A percentile compares a stretch with the other conserved stretches of the same genome.
Conservation (phyloP, 1,284 basidiomycete species). For the Lentinula novae-zelandiae region DNA sequence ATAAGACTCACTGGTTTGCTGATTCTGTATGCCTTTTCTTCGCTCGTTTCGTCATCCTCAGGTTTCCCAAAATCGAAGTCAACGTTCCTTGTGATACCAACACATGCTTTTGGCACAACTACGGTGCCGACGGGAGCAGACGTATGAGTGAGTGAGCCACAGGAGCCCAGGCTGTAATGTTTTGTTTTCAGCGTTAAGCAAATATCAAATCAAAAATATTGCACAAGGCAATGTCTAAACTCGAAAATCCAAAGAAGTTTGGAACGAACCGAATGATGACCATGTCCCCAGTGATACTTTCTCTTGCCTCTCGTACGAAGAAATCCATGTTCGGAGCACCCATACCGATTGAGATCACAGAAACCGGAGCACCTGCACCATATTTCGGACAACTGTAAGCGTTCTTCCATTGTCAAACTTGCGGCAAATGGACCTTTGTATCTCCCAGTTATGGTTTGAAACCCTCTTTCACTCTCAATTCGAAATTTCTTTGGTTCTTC, state of each 20-base stretch:
- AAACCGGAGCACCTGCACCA: conserved; percentile 46
- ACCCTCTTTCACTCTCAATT: conserved; percentile 71
- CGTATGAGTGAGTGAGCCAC: conserved; percentile 58
- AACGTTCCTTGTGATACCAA: conserved; percentile 71
- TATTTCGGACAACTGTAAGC: not conserved
- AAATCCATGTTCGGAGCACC: conserved; percentile 81
- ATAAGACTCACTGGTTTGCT: conserved; percentile 57
- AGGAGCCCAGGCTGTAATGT: conserved; percentile 63
- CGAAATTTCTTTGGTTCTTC: conserved; percentile 52
- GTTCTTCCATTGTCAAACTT: not conserved
- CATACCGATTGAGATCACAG: conserved; percentile 83
- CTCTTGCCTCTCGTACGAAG: conserved; percentile 78
- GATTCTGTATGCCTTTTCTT: conserved; percentile 60
- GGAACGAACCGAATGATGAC: conserved; percentile 61
- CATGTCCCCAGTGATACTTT: conserved; percentile 77
- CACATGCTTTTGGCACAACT: conserved; percentile 64
- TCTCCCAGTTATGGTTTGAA: conserved; percentile 76
- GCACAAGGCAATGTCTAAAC: too few species aligned
- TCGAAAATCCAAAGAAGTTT: not conserved
- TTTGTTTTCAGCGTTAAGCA: not conserved
- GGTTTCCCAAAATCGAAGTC: conserved; percentile 67
- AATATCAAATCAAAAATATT: not conserved
- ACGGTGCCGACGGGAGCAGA: conserved; percentile 71
- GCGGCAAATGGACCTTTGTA: conserved; percentile 43
- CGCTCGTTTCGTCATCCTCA: conserved; percentile 22